Evolutionary conservation across 2,329 filamentous ascomycete species (phyloP).

Genomic region (Cladosporium sp.): DNA sequence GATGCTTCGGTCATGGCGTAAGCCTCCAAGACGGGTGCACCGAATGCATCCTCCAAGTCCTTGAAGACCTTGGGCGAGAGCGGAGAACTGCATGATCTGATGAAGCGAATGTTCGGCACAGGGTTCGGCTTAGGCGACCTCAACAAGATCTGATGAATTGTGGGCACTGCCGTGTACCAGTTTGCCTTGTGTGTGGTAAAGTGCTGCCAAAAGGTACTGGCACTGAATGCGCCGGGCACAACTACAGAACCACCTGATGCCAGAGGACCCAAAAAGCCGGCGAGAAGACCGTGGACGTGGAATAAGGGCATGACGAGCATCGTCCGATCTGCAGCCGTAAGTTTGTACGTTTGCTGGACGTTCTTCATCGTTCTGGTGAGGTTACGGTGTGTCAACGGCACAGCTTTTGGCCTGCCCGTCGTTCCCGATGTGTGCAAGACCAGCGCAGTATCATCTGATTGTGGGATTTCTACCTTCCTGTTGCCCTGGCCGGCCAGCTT

Average conservation of each 20-base stretch:
- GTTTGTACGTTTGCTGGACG: constrained; percentile 71
- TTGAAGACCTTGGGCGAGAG: constrained; percentile 77
- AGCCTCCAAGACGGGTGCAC: constrained; percentile 79
- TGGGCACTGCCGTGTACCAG: constrained; percentile 92
- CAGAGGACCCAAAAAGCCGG: constrained; percentile 74
- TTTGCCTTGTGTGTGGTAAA: constrained; percentile 71
- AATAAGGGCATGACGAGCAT: constrained; percentile 89
- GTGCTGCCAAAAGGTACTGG: constrained; percentile 76
- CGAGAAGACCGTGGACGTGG: constrained; percentile 84
- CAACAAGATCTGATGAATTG: constrained; percentile 84
- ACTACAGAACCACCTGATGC: constrained; percentile 73
- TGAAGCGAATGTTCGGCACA: constrained; percentile 73
- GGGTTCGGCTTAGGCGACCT: constrained; percentile 66
- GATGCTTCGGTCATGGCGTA: constrained; percentile 92
- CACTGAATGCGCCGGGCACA: constrained; percentile 75
- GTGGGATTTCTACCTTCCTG: constrained; percentile 50
- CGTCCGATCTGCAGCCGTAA: constrained; percentile 68
- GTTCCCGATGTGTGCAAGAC: constrained; percentile 83
- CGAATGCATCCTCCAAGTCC: constrained; percentile 70
- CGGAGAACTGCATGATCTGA: constrained; percentile 81
- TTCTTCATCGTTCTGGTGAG: constrained; percentile 79
- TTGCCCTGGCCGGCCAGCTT: constrained; percentile 54
- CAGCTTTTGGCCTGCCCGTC: constrained; percentile 79
- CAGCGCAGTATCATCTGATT: constrained; percentile 73
- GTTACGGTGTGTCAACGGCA: constrained; percentile 77